These are phyloP conservation scores for Brassica nigra DNA, from an alignment of 345 rosid genomes.

Conservation along the genomic window DNA sequence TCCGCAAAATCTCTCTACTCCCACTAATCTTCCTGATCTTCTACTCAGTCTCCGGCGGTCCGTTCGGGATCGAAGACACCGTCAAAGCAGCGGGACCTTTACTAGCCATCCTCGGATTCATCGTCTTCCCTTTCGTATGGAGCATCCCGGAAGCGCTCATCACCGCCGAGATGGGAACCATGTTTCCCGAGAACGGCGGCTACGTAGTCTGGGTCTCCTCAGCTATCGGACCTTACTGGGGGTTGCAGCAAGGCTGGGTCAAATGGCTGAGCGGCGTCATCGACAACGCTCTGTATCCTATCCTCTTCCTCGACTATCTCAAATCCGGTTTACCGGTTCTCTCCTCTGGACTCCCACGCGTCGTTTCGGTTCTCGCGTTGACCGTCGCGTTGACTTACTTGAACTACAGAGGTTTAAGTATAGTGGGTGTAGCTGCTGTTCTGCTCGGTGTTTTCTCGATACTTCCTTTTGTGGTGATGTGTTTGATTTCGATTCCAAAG, in stretches of 20 bases:
- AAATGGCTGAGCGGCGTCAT: conserved; percentile 91
- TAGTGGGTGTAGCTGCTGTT: conserved; percentile 70
- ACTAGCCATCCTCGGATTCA: conserved; percentile 62
- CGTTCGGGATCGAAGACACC: conserved; percentile 81
- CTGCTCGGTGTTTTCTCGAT: conserved; percentile 58
- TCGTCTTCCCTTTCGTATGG: conserved; percentile 75
- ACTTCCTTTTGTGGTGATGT: conserved; percentile 68
- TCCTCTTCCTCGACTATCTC: conserved; percentile 70
- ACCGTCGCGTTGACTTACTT: conserved; percentile 59
- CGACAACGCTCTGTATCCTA: conserved; percentile 74
- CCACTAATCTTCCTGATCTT: conserved; percentile 51
- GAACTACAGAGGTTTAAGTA: conserved; percentile 65
- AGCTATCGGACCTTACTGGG: conserved; percentile 75
- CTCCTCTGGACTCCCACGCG: conserved; percentile 51
- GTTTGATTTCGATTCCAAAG: conserved; percentile 56
- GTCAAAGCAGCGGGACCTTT: conserved; percentile 76
- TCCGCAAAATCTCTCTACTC: conserved; percentile 53
- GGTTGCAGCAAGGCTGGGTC: conserved; percentile 89
- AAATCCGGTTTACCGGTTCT: conserved; percentile 59
- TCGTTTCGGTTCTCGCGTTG: conserved; percentile 46
- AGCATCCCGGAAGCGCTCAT: conserved; percentile 78
- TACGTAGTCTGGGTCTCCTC: conserved; percentile 83
- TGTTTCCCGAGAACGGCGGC: conserved; percentile 86
- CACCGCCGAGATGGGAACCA: conserved; percentile 80
- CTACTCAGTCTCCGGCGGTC: conserved; percentile 42